Percentiles rank a stretch among this genome's conserved stretches.
phyloP scores from a whole-genome alignment of 108 stramenopile species.

The Aureococcus anophagefferens region DNA sequence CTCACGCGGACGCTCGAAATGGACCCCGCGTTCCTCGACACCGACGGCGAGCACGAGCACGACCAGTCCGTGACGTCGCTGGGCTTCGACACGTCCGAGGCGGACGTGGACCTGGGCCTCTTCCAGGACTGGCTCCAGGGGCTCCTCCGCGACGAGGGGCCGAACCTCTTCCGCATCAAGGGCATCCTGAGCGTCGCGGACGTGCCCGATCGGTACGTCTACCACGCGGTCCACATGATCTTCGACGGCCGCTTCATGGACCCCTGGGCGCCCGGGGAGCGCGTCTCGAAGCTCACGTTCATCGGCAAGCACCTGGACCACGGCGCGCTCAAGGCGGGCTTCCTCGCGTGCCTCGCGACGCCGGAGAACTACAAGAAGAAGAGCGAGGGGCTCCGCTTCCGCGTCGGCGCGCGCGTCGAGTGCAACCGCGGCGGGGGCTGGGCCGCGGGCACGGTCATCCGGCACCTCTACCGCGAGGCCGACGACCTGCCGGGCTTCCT shows the following conservation, averaged over 20 bases:
- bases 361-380: not conserved
- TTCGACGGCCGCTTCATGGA: conserved; percentile 8
- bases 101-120: not conserved
- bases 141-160: conserved; percentile 8
- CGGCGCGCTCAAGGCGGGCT: conserved; percentile 1
- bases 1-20: conserved; percentile 26
- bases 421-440: conserved; percentile 80
- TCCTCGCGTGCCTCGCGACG: conserved; percentile 6
- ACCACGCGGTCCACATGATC: conserved; percentile 18
- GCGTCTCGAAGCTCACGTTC: conserved; percentile 17
- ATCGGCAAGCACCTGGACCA: conserved; percentile 29
- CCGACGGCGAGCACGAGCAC: not conserved
- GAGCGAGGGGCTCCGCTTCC: conserved; percentile 45
- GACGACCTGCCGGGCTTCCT: conserved; percentile 63
- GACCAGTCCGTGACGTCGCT: not conserved
- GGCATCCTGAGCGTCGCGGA: conserved; percentile 38
- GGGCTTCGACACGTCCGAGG: not conserved
- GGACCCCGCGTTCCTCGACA: conserved; percentile 19
- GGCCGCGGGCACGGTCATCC: conserved; percentile 61
- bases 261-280: conserved; percentile 13
- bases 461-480: conserved; percentile 72
- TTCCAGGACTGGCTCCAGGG: conserved; percentile 11
- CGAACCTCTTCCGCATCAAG: conserved; percentile 39
- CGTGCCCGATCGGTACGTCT: conserved; percentile 27
- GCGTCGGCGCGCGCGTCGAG: conserved; percentile 55